Conservation (phyloP, 2,329 filamentous ascomycete species). For the Parasarocladium wereldwijsianum region DNA sequence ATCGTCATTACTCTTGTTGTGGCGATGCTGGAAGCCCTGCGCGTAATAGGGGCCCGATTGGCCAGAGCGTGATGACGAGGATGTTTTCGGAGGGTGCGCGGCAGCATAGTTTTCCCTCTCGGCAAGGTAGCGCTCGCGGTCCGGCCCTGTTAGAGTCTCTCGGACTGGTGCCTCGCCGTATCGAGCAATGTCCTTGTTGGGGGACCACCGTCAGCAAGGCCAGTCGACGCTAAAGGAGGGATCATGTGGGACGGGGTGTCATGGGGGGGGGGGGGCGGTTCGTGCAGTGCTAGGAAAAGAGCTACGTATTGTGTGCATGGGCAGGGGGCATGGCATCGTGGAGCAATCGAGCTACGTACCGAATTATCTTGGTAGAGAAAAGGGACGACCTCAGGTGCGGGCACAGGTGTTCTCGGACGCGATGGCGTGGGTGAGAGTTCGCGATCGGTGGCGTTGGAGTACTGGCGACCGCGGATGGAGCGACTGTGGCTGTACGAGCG, state of each 20-base stretch:
- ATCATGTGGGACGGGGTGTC: conserved; percentile 1
- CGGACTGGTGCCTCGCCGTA: conserved; percentile 68
- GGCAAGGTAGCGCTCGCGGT: conserved; percentile 50
- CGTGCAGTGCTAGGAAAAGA: background rate
- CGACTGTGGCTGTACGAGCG: conserved; percentile 47
- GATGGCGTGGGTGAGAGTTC: conserved; percentile 64
- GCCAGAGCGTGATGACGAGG: conserved; percentile 45
- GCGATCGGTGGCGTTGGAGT: conserved; percentile 61
- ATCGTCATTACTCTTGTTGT: conserved; percentile 58
- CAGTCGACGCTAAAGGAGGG: conserved; percentile 6
- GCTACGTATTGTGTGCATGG: conserved; percentile 4
- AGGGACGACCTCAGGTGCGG: conserved; percentile 79
- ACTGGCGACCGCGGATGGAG: conserved; percentile 58
- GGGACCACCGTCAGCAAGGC: conserved; percentile 10
- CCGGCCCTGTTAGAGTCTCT: conserved; percentile 51
- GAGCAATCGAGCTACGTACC: conserved; percentile 36
- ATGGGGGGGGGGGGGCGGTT: conserved; percentile 1
- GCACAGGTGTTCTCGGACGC: conserved; percentile 70
- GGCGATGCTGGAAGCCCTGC: conserved; percentile 47
- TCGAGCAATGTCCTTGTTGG: conserved; percentile 51
- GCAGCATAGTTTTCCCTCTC: conserved; percentile 30
- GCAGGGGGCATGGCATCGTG: too few species aligned
- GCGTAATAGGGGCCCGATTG: conserved; percentile 51
- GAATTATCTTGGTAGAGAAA: conserved; percentile 76
- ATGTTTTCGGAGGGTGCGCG: conserved; percentile 41